Conservation (phyloP, 768 basidiomycete genomes). For the Postia placenta region DNA sequence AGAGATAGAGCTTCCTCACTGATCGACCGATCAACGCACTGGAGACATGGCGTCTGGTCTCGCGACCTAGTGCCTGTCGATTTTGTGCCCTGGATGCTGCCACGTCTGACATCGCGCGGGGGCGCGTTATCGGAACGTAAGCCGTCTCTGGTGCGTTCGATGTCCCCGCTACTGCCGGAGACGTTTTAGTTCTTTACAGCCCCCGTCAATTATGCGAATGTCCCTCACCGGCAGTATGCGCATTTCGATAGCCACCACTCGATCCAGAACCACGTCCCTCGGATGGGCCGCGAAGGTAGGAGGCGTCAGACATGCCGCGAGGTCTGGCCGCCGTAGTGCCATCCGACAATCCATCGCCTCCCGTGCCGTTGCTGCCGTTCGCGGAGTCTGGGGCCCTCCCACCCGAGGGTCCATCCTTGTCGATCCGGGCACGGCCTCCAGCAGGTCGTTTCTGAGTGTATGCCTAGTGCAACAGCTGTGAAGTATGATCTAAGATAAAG, state of each 20-base stretch:
- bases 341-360: constrained; percentile 30
- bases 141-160: not conserved
- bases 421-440: constrained; percentile 39
- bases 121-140: not conserved
- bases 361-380: constrained; percentile 25
- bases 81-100: not conserved
- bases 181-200: not conserved
- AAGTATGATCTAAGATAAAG: not conserved
- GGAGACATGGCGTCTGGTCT: no score
- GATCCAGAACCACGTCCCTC: constrained; percentile 17
- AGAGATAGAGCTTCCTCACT: no score
- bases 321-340: constrained; percentile 40
- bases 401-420: constrained; percentile 32
- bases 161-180: no score
- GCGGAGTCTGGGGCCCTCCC: constrained; percentile 10
- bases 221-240: no score
- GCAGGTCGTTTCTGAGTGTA: constrained; percentile 76
- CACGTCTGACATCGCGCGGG: constrained; percentile 1
- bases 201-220: no score
- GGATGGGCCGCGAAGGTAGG: constrained; percentile 22
- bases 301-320: constrained; percentile 73
- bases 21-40: no score
- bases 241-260: constrained; percentile 1
- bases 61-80: not conserved
- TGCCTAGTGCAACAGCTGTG: constrained; percentile 36